These are phyloP conservation scores for Penicillium nucicola DNA, from an alignment of 495 filamentous ascomycete genomes.

Conservation along the genomic window DNA sequence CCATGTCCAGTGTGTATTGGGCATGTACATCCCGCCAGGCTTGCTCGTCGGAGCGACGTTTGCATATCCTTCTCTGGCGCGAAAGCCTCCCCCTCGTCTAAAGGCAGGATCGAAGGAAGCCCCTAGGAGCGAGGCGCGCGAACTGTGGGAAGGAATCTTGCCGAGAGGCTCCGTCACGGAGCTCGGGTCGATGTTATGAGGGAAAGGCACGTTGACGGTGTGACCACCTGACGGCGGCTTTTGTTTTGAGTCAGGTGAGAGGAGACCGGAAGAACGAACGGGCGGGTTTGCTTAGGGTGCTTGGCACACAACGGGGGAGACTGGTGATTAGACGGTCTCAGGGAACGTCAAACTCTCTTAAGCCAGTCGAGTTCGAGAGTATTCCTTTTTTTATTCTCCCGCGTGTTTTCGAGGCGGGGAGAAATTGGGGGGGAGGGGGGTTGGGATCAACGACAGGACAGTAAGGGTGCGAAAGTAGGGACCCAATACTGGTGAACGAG, in stretches of 20 bases:
- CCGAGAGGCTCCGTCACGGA: slow-evolving; percentile 45
- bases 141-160: slow-evolving; percentile 62
- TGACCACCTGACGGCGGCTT: slow-evolving; percentile 31
- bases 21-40: slow-evolving; percentile 58
- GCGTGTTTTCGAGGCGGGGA: neutral
- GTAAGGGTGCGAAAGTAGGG: neutral
- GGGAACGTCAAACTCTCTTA: neutral
- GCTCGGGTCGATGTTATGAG: slow-evolving; percentile 30
- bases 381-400: neutral
- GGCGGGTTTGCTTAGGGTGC: slow-evolving; percentile 11
- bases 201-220: slow-evolving; percentile 40
- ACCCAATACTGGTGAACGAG: slow-evolving; percentile 1
- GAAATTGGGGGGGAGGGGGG: neutral
- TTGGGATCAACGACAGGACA: slow-evolving; percentile 3
- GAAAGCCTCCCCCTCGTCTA: slow-evolving; percentile 49
- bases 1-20: slow-evolving; percentile 85
- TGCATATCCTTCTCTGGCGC: slow-evolving; percentile 53
- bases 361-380: slow-evolving; percentile 14
- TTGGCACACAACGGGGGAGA: slow-evolving; percentile 10
- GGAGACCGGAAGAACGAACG: slow-evolving; percentile 9
- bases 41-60: slow-evolving; percentile 24
- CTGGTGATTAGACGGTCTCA: slow-evolving; percentile 1
- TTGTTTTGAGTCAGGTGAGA: slow-evolving; percentile 14
- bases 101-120: slow-evolving; percentile 54
- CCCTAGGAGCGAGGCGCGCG: slow-evolving; percentile 63